phyloP scores from a whole-genome alignment of 2,329 filamentous ascomycete genomes.

The Elsinoe batatas region DNA sequence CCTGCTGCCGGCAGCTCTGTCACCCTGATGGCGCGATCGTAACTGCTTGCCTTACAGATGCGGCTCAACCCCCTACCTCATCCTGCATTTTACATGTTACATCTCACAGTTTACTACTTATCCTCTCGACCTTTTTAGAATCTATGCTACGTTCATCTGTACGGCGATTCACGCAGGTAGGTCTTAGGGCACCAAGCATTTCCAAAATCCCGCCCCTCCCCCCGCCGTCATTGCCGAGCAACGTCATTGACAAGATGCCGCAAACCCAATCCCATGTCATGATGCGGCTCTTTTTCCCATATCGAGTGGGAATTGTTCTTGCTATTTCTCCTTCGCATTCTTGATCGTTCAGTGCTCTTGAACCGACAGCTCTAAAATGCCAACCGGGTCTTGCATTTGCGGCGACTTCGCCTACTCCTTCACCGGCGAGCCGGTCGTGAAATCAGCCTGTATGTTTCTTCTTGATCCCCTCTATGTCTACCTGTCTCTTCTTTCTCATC shows the following conservation, averaged over 20 bases:
- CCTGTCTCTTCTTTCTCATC: not conserved
- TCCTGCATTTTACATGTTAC: not conserved
- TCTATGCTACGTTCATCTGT: too few species aligned
- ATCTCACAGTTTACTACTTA: too few species aligned
- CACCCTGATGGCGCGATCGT: conserved; percentile 5
- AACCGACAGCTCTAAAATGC: conserved; percentile 9
- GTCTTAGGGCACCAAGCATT: not conserved
- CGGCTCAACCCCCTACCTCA: not conserved
- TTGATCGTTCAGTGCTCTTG: not conserved
- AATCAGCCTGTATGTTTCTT: conserved; percentile 16
- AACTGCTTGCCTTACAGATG: not conserved
- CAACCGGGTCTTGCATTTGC: conserved; percentile 26
- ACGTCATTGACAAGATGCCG: conserved; percentile 1
- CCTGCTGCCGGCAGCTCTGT: not conserved
- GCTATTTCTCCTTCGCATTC: not conserved
- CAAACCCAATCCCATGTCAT: not conserved
- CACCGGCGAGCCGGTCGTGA: conserved; percentile 22
- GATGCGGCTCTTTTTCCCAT: not conserved
- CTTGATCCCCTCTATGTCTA: not conserved
- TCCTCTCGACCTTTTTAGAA: too few species aligned
- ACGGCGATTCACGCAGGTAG: too few species aligned
- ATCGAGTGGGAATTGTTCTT: not conserved
- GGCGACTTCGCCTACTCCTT: conserved; percentile 29
- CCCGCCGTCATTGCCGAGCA: not conserved
- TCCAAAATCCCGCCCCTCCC: not conserved